These are phyloP conservation scores for Monosporascus ibericus DNA, from an alignment of 2,329 filamentous ascomycete genomes.

Conservation along the genomic window DNA sequence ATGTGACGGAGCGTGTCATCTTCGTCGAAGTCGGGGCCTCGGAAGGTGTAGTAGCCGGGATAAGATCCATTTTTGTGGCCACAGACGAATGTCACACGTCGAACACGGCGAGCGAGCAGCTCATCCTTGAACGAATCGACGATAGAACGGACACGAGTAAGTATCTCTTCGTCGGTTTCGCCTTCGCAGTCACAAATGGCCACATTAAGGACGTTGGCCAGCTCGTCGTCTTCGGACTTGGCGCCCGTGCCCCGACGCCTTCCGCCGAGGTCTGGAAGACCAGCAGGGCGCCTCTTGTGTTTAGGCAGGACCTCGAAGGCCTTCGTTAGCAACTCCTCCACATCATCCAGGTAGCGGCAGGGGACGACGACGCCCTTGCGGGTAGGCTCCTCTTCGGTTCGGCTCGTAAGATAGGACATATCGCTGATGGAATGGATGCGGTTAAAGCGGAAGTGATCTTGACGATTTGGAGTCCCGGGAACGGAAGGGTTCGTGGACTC, in stretches of 20 bases:
- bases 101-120: slow-evolving; percentile 71
- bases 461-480: slow-evolving; percentile 62
- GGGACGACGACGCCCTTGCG: slow-evolving; percentile 94
- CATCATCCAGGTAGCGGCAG: slow-evolving; percentile 88
- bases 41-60: slow-evolving; percentile 97
- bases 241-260: slow-evolving; percentile 57
- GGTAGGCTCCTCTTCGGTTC: slow-evolving; percentile 67
- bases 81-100: slow-evolving; percentile 92
- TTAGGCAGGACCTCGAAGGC: slow-evolving; percentile 79
- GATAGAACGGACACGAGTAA: slow-evolving; percentile 68
- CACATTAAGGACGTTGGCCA: slow-evolving; percentile 88
- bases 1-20: slow-evolving; percentile 95
- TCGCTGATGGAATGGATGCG: slow-evolving; percentile 93
- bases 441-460: slow-evolving; percentile 57
- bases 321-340: slow-evolving; percentile 77
- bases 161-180: slow-evolving; percentile 72
- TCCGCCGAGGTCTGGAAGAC: slow-evolving; percentile 66
- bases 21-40: slow-evolving; percentile 81
- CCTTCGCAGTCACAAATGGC: slow-evolving; percentile 85
- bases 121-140: slow-evolving; percentile 80
- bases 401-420: slow-evolving; percentile 79
- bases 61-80: slow-evolving; percentile 91
- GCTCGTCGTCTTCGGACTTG: slow-evolving; percentile 63
- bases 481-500: slow-evolving; percentile 77
- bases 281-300: slow-evolving; percentile 50